phyloP scores from a whole-genome alignment of 78 protist species.

The Speleostelium caveatum region DNA sequence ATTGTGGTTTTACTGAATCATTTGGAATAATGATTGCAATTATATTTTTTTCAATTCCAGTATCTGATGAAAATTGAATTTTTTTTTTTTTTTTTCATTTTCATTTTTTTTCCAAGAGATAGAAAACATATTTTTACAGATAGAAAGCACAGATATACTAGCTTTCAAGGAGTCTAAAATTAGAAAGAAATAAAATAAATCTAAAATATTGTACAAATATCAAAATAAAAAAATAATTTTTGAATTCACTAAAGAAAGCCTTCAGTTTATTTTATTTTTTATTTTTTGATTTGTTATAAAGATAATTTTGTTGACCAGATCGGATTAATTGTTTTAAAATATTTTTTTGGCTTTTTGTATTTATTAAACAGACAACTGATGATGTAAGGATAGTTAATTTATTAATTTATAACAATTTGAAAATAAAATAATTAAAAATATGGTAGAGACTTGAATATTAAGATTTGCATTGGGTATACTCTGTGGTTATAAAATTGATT shows the following conservation, averaged over 20 bases:
- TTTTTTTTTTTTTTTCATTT: background rate
- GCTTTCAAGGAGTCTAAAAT: background rate
- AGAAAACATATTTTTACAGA: background rate
- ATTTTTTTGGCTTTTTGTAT: too few species aligned
- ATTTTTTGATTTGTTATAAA: too few species aligned
- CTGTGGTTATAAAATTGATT: too few species aligned
- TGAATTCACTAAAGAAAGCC: too few species aligned
- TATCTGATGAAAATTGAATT: background rate
- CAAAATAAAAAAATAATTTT: conserved; percentile 22
- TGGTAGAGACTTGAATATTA: too few species aligned
- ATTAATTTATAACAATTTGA: too few species aligned
- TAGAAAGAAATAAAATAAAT: background rate
- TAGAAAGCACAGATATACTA: background rate
- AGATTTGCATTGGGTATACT: too few species aligned
- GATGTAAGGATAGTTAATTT: too few species aligned
- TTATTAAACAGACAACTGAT: too few species aligned
- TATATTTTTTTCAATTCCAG: background rate
- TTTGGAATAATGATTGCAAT: background rate
- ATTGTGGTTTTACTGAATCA: background rate
- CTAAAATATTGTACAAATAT: background rate
- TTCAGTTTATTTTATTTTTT: too few species aligned
- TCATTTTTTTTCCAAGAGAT: background rate
- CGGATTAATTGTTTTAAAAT: too few species aligned
- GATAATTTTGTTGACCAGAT: background rate
- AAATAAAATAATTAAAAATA: too few species aligned